Conservation (phyloP, 2,329 filamentous ascomycete species). For the Apiospora malaysiana region DNA sequence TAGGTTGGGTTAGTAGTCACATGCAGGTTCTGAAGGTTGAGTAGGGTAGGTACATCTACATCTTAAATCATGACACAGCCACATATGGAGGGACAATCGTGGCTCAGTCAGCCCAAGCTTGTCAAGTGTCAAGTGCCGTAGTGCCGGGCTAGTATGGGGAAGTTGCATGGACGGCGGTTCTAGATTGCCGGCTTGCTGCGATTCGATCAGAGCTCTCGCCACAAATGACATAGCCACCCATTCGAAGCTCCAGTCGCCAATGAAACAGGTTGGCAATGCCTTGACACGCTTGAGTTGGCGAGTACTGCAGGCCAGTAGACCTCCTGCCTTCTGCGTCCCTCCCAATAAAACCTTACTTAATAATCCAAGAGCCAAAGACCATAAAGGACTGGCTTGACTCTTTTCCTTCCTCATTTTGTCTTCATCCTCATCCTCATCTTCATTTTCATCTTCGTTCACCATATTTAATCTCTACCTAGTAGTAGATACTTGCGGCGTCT, state of each 20-base stretch:
- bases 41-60: neutral
- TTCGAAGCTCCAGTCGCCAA: conserved; percentile 12
- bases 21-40: neutral
- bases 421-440: neutral
- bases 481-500: neutral
- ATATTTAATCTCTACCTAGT: too few relatives aligned
- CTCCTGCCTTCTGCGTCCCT: too few relatives aligned
- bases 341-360: too few relatives aligned
- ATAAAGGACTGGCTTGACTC: too few relatives aligned
- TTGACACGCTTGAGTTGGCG: neutral
- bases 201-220: conserved; percentile 4
- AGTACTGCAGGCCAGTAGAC: neutral
- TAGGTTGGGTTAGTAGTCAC: too few relatives aligned
- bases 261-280: conserved; percentile 1
- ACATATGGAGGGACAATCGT: neutral
- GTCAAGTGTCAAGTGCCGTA: too few relatives aligned
- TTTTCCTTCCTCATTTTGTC: neutral
- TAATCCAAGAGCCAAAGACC: too few relatives aligned
- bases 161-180: neutral
- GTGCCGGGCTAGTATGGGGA: conserved; percentile 8
- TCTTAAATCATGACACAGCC: neutral
- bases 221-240: conserved; percentile 19
- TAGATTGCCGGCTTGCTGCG: conserved; percentile 13
- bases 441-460: too few relatives aligned
- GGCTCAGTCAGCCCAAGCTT: neutral